phyloP scores from a whole-genome alignment of 306 rosid species.

The Glycine tomentella region DNA sequence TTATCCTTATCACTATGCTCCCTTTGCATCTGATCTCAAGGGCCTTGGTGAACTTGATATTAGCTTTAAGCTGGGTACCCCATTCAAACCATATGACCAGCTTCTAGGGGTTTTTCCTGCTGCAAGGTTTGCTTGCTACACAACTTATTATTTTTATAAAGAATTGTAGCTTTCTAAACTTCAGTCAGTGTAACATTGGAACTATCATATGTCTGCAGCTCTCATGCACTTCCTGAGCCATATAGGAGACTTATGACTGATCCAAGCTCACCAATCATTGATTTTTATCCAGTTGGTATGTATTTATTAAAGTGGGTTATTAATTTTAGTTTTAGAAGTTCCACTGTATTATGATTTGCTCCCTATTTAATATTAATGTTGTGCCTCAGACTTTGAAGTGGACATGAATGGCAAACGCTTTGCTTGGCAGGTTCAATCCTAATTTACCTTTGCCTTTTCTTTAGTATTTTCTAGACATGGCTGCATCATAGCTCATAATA shows the following conservation, averaged over 20 bases:
- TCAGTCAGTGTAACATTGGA: constrained; percentile 25
- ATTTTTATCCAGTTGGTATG: constrained; percentile 91
- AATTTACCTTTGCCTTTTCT: not conserved
- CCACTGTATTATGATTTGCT: not conserved
- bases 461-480: constrained; percentile 12
- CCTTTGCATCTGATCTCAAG: constrained; percentile 96
- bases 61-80: constrained; percentile 74
- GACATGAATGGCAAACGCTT: constrained; percentile 99
- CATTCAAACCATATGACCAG: constrained; percentile 97
- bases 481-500: constrained; percentile 16
- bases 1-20: constrained; percentile 98
- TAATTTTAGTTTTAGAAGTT: not conserved
- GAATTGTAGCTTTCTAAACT: not conserved
- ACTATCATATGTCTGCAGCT: constrained; percentile 59
- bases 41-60: constrained; percentile 76
- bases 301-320: constrained; percentile 19
- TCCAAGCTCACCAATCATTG: constrained; percentile 84
- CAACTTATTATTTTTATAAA: constrained; percentile 1
- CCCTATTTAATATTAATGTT: constrained; percentile 39
- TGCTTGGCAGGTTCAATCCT: constrained; percentile 88
- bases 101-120: constrained; percentile 98
- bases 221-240: constrained; percentile 92
- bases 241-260: constrained; percentile 91
- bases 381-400: constrained; percentile 89
- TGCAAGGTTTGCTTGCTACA: constrained; percentile 71